Percentiles rank a stretch among this genome's conserved stretches.
phyloP scores from a whole-genome alignment of 2,329 filamentous ascomycete species.

The Calonectria henricotiae region DNA sequence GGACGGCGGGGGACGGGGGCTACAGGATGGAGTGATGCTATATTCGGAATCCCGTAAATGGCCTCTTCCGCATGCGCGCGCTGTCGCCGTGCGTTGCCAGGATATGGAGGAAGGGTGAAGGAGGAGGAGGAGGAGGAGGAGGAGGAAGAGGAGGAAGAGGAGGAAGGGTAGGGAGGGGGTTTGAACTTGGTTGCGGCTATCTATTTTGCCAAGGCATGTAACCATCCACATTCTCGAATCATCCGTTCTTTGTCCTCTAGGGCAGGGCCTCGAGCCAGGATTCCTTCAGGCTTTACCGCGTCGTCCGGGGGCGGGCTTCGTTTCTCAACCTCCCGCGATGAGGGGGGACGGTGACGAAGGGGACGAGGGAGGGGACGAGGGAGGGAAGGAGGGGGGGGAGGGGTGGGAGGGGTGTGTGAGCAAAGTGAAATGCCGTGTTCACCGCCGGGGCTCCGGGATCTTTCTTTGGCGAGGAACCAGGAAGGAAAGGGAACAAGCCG shows the following conservation, averaged over 20 bases:
- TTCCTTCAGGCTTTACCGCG: background rate
- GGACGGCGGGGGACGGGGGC: background rate
- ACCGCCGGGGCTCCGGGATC: constrained; percentile 21
- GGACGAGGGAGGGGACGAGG: background rate
- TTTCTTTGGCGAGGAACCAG: background rate
- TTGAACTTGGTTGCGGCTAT: constrained; percentile 8
- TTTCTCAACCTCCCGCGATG: background rate
- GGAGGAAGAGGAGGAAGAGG: too few species aligned
- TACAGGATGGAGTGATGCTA: constrained; percentile 12
- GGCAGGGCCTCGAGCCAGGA: background rate
- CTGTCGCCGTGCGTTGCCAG: too few species aligned
- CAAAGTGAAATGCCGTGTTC: constrained; percentile 14
- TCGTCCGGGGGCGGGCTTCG: constrained; percentile 3
- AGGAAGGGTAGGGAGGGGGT: background rate
- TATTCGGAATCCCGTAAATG: constrained; percentile 28
- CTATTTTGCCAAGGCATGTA: constrained; percentile 13
- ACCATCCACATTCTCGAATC: constrained; percentile 21
- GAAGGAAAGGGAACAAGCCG: background rate
- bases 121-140: too few species aligned
- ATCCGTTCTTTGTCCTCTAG: background rate
- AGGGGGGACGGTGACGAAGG: background rate
- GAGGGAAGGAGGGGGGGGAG: background rate
- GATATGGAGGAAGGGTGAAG: too few species aligned
- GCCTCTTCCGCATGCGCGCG: background rate
- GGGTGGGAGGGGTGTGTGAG: background rate